Evolutionary conservation across 441 rosid genomes (phyloP), one percentile per base, ranked within the genome.

Genomic region (Metrosideros polymorpha): DNA sequence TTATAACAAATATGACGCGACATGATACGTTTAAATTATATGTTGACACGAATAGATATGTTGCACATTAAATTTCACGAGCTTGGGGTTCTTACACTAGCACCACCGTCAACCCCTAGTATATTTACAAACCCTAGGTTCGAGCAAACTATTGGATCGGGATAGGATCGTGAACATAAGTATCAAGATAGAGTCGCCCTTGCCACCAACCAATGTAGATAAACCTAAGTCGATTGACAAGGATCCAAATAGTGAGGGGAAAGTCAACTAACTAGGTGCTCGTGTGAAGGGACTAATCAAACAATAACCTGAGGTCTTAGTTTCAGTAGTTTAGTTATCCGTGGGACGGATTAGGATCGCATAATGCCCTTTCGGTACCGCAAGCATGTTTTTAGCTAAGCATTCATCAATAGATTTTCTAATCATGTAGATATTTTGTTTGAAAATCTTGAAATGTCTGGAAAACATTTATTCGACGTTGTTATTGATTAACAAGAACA

Each of bases 11-110:
- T 56, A 9, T 56, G 15, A 56, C 6, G 12, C 0, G 7, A 12
- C 17, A 56, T 1, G 6, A 56, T 27, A 56, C 14, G 30, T 27
- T 12, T 49, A 3, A 56, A 27, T 12, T 56, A 12, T 27, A 56
- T 6, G 8, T 56, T 27, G 30, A 12, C 30, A 12, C 15, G 4
- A 56, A 27, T 56, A 12, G 3, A 56, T 0, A 0, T 0, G 0
- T 12, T 3, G 63, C 63, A 56, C 0, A 29, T 27, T 0, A 2
- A 56, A 27, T 56, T 0, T 56, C 13, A 15, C 2, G 63, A 30
- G 29, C 3, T 1, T 1, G 0, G 61, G 63, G 7, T 56, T 0
- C 8, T 30, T 17, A 27, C 63, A 12, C 63, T 1, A 27, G 6
- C 27, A 27, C 27, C 17, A 0, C 0, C 63, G 27, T 56, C 0